phyloP scores from a whole-genome alignment of 2,329 filamentous ascomycete genomes.

The Periconia digitata region DNA sequence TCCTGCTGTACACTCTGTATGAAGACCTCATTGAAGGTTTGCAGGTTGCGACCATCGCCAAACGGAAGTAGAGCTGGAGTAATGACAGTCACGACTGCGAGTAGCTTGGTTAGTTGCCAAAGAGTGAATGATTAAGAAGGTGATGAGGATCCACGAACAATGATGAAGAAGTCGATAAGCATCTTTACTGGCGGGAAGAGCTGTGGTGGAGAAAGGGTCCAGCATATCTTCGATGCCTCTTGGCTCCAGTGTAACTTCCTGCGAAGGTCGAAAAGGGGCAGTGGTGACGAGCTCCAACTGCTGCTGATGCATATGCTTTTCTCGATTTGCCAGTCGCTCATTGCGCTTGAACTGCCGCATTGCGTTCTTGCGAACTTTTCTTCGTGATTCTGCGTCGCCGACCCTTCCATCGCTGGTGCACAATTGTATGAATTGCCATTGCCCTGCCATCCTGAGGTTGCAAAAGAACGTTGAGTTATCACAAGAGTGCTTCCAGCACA shows the following conservation, averaged over 20 bases:
- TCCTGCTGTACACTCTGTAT: background rate
- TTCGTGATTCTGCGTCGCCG: background rate
- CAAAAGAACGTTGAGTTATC: too few relatives aligned
- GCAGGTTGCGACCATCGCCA: background rate
- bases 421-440: background rate
- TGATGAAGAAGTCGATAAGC: constrained; percentile 1
- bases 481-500: too few relatives aligned
- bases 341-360: constrained; percentile 1
- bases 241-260: background rate
- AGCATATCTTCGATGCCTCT: background rate
- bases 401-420: background rate
- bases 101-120: too few relatives aligned
- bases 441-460: too few relatives aligned
- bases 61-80: background rate
- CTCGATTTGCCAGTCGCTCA: background rate
- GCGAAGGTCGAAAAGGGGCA: background rate
- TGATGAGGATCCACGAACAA: background rate
- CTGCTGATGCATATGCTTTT: background rate
- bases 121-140: background rate
- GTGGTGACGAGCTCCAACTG: background rate
- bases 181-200: background rate
- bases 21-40: too few relatives aligned
- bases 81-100: background rate
- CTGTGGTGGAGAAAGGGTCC: background rate
- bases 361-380: background rate